Evolutionary conservation across 2,329 filamentous ascomycete genomes (phyloP).

Genomic region (Trichoderma semiorbis): DNA sequence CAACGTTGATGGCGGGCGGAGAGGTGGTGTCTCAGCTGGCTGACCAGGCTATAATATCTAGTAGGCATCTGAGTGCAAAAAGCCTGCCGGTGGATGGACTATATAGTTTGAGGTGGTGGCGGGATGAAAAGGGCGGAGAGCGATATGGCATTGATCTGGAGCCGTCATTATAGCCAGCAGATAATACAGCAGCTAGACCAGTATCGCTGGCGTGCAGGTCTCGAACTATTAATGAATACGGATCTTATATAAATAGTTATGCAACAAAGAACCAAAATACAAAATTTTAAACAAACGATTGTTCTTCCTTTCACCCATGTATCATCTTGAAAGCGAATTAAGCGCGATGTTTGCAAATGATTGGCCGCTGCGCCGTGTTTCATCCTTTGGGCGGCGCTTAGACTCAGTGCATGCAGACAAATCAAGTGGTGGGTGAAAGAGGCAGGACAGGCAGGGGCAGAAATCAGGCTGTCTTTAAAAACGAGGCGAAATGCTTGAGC

Average conservation of each 20-base stretch:
- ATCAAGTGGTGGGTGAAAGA: background rate
- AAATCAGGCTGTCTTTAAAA: background rate
- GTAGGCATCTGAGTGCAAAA: background rate
- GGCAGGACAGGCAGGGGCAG: background rate
- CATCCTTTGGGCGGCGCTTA: slow-evolving; percentile 7
- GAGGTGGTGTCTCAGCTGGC: background rate
- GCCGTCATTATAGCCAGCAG: background rate
- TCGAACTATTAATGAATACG: background rate
- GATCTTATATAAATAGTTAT: background rate
- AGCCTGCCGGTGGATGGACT: background rate
- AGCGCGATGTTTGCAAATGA: background rate
- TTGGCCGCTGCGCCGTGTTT: slow-evolving; percentile 9
- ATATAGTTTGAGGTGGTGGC: slow-evolving; percentile 11
- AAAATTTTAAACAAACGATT: background rate
- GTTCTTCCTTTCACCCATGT: background rate
- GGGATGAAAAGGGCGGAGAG: background rate
- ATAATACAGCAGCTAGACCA: background rate
- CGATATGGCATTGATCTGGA: slow-evolving; percentile 10
- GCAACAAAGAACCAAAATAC: background rate
- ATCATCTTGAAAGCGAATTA: background rate
- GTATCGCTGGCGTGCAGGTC: background rate
- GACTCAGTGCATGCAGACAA: background rate
- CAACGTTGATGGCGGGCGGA: background rate
- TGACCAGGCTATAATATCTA: background rate
- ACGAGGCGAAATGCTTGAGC: background rate